Evolutionary conservation across 148 eudicot genomes (phyloP).

Genomic region (Camellia japonica): DNA sequence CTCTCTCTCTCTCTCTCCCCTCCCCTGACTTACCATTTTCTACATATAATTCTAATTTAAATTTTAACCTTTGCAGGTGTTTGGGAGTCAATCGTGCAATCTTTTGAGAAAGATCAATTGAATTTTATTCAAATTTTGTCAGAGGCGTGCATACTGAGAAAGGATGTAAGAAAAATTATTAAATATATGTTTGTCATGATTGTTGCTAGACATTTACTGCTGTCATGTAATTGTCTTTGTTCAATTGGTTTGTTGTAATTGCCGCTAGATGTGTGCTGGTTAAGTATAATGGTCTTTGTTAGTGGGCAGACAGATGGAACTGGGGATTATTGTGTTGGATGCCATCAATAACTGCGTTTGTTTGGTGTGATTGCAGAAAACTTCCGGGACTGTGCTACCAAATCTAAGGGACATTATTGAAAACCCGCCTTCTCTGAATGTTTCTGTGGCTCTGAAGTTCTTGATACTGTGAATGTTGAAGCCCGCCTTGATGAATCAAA

Average conservation of each 20-base stretch:
- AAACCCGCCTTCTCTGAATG: constrained; percentile 59
- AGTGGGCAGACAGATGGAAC: too few relatives aligned
- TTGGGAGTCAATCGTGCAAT: constrained; percentile 88
- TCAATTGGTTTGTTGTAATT: too few relatives aligned
- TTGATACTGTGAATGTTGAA: constrained; percentile 31
- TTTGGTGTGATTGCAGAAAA: constrained; percentile 40
- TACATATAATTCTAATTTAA: not conserved
- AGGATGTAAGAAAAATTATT: constrained; percentile 49
- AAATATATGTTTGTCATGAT: not conserved
- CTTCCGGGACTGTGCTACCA: constrained; percentile 38
- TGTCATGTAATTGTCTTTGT: too few relatives aligned
- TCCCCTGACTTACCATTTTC: not conserved
- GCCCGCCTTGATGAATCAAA: constrained; percentile 34
- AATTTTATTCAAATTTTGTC: constrained; percentile 67
- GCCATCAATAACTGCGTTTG: not conserved
- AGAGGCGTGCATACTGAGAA: constrained; percentile 67
- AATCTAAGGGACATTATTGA: constrained; percentile 54
- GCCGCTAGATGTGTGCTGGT: too few relatives aligned
- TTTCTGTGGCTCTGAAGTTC: constrained; percentile 45
- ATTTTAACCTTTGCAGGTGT: constrained; percentile 46
- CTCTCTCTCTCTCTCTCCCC: constrained; percentile 4
- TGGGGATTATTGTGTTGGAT: not conserved
- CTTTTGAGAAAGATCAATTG: constrained; percentile 88
- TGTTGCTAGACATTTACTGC: not conserved
- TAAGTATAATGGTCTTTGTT: too few relatives aligned